Evolutionary conservation across 2,329 filamentous ascomycete species (phyloP), one percentile per base, ranked within the genome.

Genomic region (Alternaria incomplexa): DNA sequence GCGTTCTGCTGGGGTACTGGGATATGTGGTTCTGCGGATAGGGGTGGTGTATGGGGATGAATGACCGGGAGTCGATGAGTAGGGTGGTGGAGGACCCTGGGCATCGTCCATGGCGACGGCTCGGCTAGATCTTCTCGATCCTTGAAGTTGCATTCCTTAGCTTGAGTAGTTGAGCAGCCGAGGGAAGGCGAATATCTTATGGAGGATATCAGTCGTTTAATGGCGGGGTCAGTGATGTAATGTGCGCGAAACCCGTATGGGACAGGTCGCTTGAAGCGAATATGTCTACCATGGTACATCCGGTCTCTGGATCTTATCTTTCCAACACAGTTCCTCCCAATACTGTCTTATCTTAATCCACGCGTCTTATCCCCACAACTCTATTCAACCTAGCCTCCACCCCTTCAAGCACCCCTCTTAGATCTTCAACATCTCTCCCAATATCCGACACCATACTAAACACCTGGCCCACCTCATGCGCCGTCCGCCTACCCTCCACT

Each of bases 401-500:
- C 26, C 36, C 56, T 22, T 44, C 56, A 36, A 75, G 25, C 1
- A 45, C 57, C 15, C 66, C 58, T 20, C 62, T 64, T 28, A 72
- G 55, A 43, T 69, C 65, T 26, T 71, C 58, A 26, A 73, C 20
- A 57, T 73, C 70, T 20, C 66, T 58, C 11, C 68, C 72, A 54
- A 72, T 68, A 51, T 73, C 54, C 2, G 60, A 60, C 10, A 71
- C 53, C 51, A 67, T 68, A 51, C 63, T 64, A 13, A 68, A 15
- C n/a, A 74, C 63, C n/a, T 68, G 63, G 0, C 71, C 74, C 6
- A 76, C 69, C 51, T 76, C 72, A 61, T 75, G 73, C 36, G 73
- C 70, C 9, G 79, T 82, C 50, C 81, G 65, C 54, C 81, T 71
- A 5, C 77, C 76, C 66, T 82, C 79, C 44, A 82, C 69, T 46